Evolutionary conservation across 2,329 filamentous ascomycete genomes (phyloP).

Genomic region (Alternaria sp.): DNA sequence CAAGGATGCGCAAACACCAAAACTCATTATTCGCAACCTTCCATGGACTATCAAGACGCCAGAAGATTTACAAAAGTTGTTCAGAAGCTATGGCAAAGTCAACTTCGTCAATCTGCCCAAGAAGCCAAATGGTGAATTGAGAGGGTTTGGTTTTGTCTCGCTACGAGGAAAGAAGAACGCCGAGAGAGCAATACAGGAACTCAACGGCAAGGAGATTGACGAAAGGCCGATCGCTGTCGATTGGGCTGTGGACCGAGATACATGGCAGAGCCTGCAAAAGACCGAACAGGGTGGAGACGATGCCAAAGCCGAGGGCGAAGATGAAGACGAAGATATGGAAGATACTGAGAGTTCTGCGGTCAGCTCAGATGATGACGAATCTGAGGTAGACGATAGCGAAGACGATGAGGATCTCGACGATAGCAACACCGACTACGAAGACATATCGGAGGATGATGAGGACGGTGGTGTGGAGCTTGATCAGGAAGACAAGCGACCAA

Average conservation of each 20-base stretch:
- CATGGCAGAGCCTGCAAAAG: conserved; percentile 73
- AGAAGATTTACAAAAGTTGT: conserved; percentile 80
- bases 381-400: conserved; percentile 51
- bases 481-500: conserved; percentile 41
- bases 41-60: conserved; percentile 94
- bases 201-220: conserved; percentile 92
- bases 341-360: conserved; percentile 51
- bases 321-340: conserved; percentile 51
- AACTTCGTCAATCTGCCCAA: conserved; percentile 87
- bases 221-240: conserved; percentile 90
- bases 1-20: conserved; percentile 74
- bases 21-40: conserved; percentile 88
- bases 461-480: conserved; percentile 47
- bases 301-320: conserved; percentile 51
- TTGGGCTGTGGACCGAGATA: conserved; percentile 92
- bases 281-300: conserved; percentile 53
- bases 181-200: conserved; percentile 80
- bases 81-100: conserved; percentile 89
- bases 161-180: conserved; percentile 89
- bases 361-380: conserved; percentile 53
- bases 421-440: conserved; percentile 52
- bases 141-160: conserved; percentile 93
- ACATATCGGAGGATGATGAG: conserved; percentile 52
- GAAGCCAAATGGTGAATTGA: conserved; percentile 70
- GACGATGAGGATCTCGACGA: conserved; percentile 53